Conservation (phyloP, 176 grass and related monocot genomes). For the Chloris gayana region DNA sequence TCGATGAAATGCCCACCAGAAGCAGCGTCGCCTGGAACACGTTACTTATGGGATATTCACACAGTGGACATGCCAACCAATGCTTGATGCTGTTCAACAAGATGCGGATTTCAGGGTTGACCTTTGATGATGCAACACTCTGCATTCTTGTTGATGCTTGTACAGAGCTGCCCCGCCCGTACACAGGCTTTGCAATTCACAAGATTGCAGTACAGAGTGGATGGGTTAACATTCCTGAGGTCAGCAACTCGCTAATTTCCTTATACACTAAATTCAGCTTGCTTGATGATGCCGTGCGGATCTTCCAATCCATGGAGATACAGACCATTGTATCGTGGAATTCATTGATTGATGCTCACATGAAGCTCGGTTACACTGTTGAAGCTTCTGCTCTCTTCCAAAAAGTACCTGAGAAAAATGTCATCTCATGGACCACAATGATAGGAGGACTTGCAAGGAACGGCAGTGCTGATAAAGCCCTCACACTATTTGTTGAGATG, state of each 20-base stretch:
- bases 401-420: slow-evolving; percentile 51
- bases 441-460: slow-evolving; percentile 59
- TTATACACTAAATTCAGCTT: slow-evolving; percentile 61
- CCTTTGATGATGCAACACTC: slow-evolving; percentile 53
- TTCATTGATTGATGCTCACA: slow-evolving; percentile 57
- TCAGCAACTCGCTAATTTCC: slow-evolving; percentile 67
- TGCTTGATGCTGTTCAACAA: slow-evolving; percentile 50
- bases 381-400: slow-evolving; percentile 47
- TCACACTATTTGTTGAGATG: slow-evolving; percentile 53
- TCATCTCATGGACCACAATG: slow-evolving; percentile 67
- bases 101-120: slow-evolving; percentile 35
- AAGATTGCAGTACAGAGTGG: slow-evolving; percentile 44
- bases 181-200: slow-evolving; percentile 41
- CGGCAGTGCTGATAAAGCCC: slow-evolving; percentile 42
- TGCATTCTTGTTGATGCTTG: slow-evolving; percentile 53
- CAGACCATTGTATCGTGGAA: slow-evolving; percentile 61
- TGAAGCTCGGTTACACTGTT: slow-evolving; percentile 52
- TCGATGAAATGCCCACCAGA: slow-evolving; percentile 53
- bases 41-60: slow-evolving; percentile 59
- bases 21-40: slow-evolving; percentile 66
- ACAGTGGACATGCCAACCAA: slow-evolving; percentile 17
- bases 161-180: slow-evolving; percentile 41
- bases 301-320: slow-evolving; percentile 55
- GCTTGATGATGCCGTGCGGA: slow-evolving; percentile 36
- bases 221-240: slow-evolving; percentile 38